These are phyloP conservation scores for Mycena chlorophos DNA, from an alignment of 768 basidiomycete species.

Conservation along the genomic window DNA sequence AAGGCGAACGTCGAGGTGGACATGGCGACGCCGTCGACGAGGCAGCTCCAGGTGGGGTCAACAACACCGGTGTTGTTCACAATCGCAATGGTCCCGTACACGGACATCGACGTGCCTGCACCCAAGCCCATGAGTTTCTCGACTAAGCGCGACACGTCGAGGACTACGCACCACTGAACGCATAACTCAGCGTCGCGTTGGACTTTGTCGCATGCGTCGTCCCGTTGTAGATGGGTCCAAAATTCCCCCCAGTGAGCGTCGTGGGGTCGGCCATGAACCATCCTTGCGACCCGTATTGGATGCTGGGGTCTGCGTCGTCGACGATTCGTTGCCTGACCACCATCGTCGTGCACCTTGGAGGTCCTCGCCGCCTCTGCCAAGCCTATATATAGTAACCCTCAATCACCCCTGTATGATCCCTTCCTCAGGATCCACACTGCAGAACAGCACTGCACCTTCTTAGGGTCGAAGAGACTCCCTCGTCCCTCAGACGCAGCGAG, in stretches of 20 bases:
- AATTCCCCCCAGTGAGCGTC: constrained; percentile 5
- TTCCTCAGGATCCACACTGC: too few species aligned
- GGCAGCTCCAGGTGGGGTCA: constrained; percentile 36
- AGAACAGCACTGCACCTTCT: too few species aligned
- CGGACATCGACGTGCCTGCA: constrained; percentile 29
- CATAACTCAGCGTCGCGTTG: constrained; percentile 3
- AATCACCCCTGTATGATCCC: too few species aligned
- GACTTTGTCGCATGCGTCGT: constrained; percentile 4
- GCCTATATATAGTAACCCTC: too few species aligned
- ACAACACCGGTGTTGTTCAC: constrained; percentile 16
- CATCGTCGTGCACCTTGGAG: too few species aligned
- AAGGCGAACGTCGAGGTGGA: constrained; percentile 19
- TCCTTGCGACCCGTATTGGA: constrained; percentile 7
- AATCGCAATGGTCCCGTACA: constrained; percentile 25
- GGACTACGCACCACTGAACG: constrained; percentile 13
- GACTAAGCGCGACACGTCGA: neutral
- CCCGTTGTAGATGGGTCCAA: constrained; percentile 12
- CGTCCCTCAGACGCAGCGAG: too few species aligned
- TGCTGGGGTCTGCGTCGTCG: constrained; percentile 15
- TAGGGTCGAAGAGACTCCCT: too few species aligned
- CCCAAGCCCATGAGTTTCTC: neutral
- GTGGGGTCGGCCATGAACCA: constrained; percentile 10
- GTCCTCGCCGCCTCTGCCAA: too few species aligned
- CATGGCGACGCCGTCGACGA: constrained; percentile 29
- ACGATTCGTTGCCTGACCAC: constrained; percentile 4